Evolutionary conservation across 1,139 yeast genomes (phyloP).

Genomic region (Ashbya aceris): DNA sequence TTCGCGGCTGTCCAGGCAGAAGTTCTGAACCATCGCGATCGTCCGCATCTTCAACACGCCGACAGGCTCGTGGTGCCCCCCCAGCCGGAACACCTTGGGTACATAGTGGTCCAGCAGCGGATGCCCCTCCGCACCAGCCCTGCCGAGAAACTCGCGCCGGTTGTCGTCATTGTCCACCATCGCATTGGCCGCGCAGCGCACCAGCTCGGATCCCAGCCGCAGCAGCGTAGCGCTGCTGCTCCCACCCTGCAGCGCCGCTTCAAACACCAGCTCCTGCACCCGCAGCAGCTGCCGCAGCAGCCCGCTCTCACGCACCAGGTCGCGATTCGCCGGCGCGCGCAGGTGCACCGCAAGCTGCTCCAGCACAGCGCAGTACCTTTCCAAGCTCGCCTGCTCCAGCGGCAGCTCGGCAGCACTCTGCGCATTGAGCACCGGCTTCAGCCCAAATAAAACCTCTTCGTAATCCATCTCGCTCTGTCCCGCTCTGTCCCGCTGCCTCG

Average conservation of each 20-base stretch:
- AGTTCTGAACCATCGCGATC: conserved; percentile 22
- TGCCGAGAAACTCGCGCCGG: conserved; percentile 15
- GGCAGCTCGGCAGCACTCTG: conserved; percentile 12
- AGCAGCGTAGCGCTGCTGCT: conserved; percentile 9
- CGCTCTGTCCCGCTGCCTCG: not conserved
- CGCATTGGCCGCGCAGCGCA: conserved; percentile 27
- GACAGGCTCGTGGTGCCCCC: conserved; percentile 8
- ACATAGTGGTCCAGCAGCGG: conserved; percentile 14
- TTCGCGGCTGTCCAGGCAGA: conserved; percentile 19
- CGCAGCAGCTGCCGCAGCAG: conserved; percentile 16
- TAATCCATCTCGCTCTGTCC: conserved; percentile 22
- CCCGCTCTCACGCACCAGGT: conserved; percentile 23
- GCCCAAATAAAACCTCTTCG: conserved; percentile 23
- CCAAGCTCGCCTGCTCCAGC: conserved; percentile 12
- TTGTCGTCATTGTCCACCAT: conserved; percentile 27
- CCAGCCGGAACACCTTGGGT: conserved; percentile 11
- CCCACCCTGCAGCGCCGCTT: conserved; percentile 10
- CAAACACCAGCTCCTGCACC: conserved; percentile 12
- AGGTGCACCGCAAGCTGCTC: conserved; percentile 27
- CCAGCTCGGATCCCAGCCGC: conserved; percentile 21
- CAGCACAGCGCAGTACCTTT: conserved; percentile 16
- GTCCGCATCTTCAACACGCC: conserved; percentile 21
- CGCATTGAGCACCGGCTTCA: conserved; percentile 24
- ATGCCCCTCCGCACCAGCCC: conserved; percentile 7
- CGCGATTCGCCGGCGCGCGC: conserved; percentile 24